Conservation (phyloP, 2,329 filamentous ascomycete species). For the Claviceps digitariae region DNA sequence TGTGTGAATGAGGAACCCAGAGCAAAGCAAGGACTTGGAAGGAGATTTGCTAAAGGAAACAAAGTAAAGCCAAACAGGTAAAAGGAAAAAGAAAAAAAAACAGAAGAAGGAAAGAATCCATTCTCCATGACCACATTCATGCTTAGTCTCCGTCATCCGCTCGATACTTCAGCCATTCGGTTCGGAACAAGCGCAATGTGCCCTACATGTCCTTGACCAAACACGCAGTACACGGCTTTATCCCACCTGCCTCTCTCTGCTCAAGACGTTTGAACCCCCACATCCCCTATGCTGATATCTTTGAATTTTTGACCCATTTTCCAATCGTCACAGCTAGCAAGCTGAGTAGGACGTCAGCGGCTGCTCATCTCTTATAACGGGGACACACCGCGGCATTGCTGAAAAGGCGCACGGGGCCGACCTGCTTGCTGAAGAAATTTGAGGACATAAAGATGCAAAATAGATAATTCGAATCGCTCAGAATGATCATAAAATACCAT, state of each 20-base stretch:
- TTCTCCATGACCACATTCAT: not conserved
- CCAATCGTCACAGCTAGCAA: not conserved
- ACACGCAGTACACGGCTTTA: not conserved
- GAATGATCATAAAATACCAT: not conserved
- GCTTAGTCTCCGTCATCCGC: not conserved
- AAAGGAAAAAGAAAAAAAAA: not conserved
- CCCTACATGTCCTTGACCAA: not conserved
- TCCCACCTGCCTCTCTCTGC: not conserved
- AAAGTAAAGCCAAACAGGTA: not conserved
- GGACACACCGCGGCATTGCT: not conserved
- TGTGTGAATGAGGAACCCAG: not conserved
- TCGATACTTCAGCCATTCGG: not conserved
- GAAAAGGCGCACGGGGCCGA: not conserved
- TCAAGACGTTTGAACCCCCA: not conserved
- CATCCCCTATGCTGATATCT: no score
- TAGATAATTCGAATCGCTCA: not conserved
- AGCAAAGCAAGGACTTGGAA: not conserved
- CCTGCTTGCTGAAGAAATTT: not conserved
- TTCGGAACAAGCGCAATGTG: not conserved
- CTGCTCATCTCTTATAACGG: not conserved
- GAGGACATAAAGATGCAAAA: not conserved
- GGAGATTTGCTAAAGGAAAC: not conserved
- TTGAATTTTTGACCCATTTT: not conserved
- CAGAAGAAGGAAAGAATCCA: not conserved
- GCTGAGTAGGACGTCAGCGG: not conserved